Evolutionary conservation across 306 rosid species (phyloP).

Genomic region (Arachis stenosperma): DNA sequence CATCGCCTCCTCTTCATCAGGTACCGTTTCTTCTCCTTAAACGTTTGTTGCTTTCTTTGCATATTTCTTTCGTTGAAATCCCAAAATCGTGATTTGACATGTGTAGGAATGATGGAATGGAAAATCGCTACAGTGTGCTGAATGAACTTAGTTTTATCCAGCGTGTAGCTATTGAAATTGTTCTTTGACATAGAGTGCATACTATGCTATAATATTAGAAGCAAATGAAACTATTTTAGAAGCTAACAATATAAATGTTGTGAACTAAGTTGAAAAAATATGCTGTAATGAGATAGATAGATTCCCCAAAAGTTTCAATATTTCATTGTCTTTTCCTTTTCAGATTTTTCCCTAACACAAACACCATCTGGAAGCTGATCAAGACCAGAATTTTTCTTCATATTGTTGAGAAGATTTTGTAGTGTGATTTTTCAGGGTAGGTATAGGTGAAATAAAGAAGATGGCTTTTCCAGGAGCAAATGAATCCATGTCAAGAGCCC

Average conservation of each 20-base stretch:
- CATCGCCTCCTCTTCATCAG: no score
- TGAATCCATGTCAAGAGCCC: constrained; percentile 45
- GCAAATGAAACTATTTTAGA: constrained; percentile 20
- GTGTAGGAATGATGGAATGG: no score
- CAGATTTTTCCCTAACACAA: constrained; percentile 32
- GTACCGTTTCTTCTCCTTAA: no score
- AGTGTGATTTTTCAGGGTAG: no score
- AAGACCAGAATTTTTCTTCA: not conserved
- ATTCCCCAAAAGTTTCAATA: not conserved
- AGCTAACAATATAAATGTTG: constrained; percentile 40
- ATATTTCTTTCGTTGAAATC: no score
- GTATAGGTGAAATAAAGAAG: no score
- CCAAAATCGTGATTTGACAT: no score
- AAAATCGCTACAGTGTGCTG: no score
- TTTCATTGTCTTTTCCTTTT: not conserved
- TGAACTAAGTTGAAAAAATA: not conserved
- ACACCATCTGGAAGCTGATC: constrained; percentile 7
- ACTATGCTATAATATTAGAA: constrained; percentile 16
- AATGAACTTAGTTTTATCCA: no score
- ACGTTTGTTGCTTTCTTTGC: no score
- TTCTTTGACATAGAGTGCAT: constrained; percentile 32
- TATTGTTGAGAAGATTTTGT: not conserved
- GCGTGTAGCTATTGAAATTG: no score
- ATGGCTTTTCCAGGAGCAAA: constrained; percentile 61
- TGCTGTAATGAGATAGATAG: constrained; percentile 12